phyloP scores from a whole-genome alignment of 345 rosid genomes.

The Gossypium stocksii region DNA sequence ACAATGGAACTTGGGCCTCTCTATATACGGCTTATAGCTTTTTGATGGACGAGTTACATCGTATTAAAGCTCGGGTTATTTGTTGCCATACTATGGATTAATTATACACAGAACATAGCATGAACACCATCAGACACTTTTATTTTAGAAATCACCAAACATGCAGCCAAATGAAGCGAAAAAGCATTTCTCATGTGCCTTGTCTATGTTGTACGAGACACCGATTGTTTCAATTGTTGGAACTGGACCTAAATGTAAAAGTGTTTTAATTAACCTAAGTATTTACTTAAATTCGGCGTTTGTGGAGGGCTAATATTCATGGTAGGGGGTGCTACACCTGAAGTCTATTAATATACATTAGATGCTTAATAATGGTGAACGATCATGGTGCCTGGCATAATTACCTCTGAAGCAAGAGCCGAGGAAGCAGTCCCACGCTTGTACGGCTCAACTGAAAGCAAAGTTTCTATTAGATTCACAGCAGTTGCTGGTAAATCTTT shows the following conservation, averaged over 20 bases:
- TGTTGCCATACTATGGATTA: background rate
- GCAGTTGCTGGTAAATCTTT: slow-evolving; percentile 50
- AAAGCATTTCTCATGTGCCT: too few relatives aligned
- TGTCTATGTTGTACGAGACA: too few relatives aligned
- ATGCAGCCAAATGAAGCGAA: too few relatives aligned
- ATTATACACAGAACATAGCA: background rate
- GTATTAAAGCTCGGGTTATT: background rate
- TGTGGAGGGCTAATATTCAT: background rate
- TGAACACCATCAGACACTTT: background rate
- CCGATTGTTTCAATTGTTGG: too few relatives aligned
- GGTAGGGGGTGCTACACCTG: background rate
- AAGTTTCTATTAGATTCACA: slow-evolving; percentile 63
- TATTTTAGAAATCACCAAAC: too few relatives aligned
- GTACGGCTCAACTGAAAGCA: slow-evolving; percentile 79
- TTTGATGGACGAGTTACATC: background rate
- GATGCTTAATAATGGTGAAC: background rate
- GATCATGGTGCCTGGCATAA: background rate
- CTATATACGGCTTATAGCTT: background rate
- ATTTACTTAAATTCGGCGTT: too few relatives aligned
- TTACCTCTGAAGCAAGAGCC: slow-evolving; percentile 91
- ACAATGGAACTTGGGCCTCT: background rate
- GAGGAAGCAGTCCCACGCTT: slow-evolving; percentile 80
- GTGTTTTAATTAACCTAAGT: too few relatives aligned
- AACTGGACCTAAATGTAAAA: too few relatives aligned
- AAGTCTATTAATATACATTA: background rate